phyloP scores from a whole-genome alignment of 1,284 basidiomycete genomes.

The Boletus semigastroideus region DNA sequence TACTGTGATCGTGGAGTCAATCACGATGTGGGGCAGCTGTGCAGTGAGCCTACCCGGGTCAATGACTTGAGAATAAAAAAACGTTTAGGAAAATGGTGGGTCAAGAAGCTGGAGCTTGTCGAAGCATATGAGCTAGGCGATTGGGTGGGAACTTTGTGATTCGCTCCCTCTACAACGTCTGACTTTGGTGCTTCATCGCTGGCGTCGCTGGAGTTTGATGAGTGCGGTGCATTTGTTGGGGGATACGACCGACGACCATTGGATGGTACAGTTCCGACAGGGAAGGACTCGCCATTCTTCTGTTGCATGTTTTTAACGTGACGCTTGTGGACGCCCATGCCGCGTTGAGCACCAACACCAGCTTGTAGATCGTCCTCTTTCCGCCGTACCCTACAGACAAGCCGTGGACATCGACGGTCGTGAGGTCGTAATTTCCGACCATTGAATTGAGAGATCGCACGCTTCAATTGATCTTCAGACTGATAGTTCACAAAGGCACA shows the following conservation, averaged over 20 bases:
- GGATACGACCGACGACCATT: constrained; percentile 16
- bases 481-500: constrained; percentile 94
- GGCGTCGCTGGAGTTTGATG: constrained; percentile 39
- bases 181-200: constrained; percentile 33
- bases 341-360: constrained; percentile 90
- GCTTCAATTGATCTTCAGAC: constrained; percentile 59
- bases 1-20: constrained; percentile 44
- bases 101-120: constrained; percentile 73
- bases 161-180: not conserved
- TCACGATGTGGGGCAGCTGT: not conserved
- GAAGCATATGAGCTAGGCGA: constrained; percentile 69
- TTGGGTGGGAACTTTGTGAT: constrained; percentile 32
- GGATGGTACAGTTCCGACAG: constrained; percentile 23
- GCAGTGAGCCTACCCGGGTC: constrained; percentile 54
- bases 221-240: constrained; percentile 6
- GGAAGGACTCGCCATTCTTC: constrained; percentile 31
- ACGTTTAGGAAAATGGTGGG: constrained; percentile 77
- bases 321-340: constrained; percentile 78
- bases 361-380: constrained; percentile 86
- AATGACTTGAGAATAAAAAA: constrained; percentile 93
- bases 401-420: constrained; percentile 72
- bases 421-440: constrained; percentile 62
- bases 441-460: constrained; percentile 74
- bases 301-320: constrained; percentile 67
- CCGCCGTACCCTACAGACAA: constrained; percentile 85